These are phyloP conservation scores for Dothistroma pini DNA, from an alignment of 2,329 filamentous ascomycete species.

Conservation along the genomic window DNA sequence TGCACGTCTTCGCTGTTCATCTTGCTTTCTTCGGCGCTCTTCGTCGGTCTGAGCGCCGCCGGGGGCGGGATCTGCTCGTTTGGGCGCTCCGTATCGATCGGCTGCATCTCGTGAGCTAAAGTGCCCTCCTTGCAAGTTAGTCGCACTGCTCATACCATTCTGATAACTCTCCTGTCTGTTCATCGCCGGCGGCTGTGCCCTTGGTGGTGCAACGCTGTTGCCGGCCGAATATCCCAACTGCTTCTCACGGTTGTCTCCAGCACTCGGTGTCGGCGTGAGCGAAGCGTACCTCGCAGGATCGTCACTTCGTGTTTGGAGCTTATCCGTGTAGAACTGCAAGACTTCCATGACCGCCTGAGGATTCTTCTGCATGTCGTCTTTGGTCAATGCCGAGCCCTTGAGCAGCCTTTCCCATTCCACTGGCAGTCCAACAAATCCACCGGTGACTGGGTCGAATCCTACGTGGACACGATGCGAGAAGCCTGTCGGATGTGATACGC, in stretches of 20 bases:
- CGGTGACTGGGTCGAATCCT: constrained; percentile 91
- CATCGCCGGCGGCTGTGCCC: constrained; percentile 45
- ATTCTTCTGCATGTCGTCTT: constrained; percentile 97
- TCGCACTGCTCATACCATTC: constrained; percentile 26
- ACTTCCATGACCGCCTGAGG: constrained; percentile 72
- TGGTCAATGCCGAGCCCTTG: constrained; percentile 94
- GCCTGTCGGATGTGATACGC: constrained; percentile 97
- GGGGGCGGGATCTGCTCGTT: constrained; percentile 34
- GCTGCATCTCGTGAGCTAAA: constrained; percentile 25
- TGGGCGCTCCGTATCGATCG: constrained; percentile 27
- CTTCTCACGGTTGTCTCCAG: constrained; percentile 44
- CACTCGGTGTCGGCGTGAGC: constrained; percentile 64
- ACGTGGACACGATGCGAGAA: constrained; percentile 97
- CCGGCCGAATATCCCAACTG: constrained; percentile 48
- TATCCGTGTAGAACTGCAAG: constrained; percentile 79
- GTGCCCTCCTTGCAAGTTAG: constrained; percentile 22
- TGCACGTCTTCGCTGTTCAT: constrained; percentile 38
- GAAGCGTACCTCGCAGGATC: constrained; percentile 66
- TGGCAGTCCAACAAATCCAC: constrained; percentile 89
- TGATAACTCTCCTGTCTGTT: constrained; percentile 47
- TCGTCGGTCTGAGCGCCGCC: constrained; percentile 36
- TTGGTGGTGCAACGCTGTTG: constrained; percentile 47
- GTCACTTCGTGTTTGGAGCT: constrained; percentile 67
- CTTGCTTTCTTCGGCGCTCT: constrained; percentile 37
- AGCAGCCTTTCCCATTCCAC: constrained; percentile 96